A percentile compares a stretch with the other conserved stretches of the same genome.
phyloP scores from a whole-genome alignment of 108 stramenopile species.

The Mediolabrus comicus region DNA sequence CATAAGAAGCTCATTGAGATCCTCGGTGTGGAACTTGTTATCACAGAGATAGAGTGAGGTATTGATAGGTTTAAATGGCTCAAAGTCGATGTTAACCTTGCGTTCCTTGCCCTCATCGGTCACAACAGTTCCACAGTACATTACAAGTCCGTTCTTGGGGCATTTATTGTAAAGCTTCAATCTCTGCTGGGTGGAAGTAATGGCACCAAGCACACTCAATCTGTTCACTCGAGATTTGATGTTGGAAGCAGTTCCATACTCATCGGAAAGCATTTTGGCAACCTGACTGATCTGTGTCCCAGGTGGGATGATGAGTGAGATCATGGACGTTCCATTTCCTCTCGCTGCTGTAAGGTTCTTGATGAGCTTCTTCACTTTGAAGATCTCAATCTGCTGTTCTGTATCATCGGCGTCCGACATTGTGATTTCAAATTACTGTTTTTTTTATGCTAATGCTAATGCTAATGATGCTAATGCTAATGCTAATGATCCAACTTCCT shows the following conservation, averaged over 20 bases:
- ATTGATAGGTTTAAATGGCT: slow-evolving; percentile 99
- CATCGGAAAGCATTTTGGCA: slow-evolving; percentile 97
- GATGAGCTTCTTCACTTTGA: slow-evolving; percentile 99
- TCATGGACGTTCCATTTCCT: slow-evolving; percentile 99
- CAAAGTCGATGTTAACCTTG: slow-evolving; percentile 97
- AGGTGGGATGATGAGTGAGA: slow-evolving; percentile 97
- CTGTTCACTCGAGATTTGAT: slow-evolving; percentile 98
- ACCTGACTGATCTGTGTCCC: slow-evolving; percentile 94
- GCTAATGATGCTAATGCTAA: neutral
- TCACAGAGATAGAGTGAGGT: slow-evolving; percentile 99
- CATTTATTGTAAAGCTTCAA: slow-evolving; percentile 96
- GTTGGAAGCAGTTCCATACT: slow-evolving; percentile 99
- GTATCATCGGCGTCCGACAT: slow-evolving; percentile 32
- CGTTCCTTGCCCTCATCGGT: slow-evolving; percentile 99
- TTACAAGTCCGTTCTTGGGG: slow-evolving; percentile 90
- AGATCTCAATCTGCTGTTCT: slow-evolving; percentile 93
- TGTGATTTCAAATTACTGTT: too few species aligned
- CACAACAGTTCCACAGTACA: slow-evolving; percentile 98
- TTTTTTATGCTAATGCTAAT: neutral
- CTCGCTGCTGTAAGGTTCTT: slow-evolving; percentile 91
- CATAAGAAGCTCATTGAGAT: slow-evolving; percentile 95
- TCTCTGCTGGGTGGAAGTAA: slow-evolving; percentile 98
- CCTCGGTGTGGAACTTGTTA: slow-evolving; percentile 98
- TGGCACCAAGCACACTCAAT: slow-evolving; percentile 95
- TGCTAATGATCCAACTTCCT: too few species aligned